Conservation (phyloP, 2,329 filamentous ascomycete species). For the Aspergillus pseudotamarii region DNA sequence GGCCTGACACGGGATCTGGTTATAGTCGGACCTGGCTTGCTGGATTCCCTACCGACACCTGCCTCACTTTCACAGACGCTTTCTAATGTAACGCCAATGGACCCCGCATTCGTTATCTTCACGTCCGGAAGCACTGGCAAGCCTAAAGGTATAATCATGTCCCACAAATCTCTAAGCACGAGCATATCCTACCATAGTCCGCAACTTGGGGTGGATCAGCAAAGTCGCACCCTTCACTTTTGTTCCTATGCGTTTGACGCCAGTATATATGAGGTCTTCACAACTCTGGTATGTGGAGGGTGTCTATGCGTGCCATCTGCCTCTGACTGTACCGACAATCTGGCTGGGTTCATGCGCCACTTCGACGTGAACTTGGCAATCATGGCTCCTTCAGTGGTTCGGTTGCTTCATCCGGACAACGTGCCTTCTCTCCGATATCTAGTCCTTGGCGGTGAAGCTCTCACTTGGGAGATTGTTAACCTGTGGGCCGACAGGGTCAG, state of each 20-base stretch:
- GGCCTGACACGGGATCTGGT: not conserved
- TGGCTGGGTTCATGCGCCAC: too few relatives aligned
- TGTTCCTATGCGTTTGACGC: not conserved
- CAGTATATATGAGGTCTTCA: not conserved
- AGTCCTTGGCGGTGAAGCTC: not conserved
- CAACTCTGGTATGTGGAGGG: not conserved
- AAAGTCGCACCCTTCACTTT: not conserved
- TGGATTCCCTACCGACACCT: not conserved
- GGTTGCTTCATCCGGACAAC: not conserved
- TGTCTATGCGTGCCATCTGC: not conserved
- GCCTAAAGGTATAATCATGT: conserved; percentile 59
- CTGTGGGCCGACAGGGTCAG: not conserved
- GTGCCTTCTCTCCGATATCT: not conserved
- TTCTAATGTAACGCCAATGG: not conserved
- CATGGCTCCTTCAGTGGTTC: not conserved
- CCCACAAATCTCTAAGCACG: conserved; percentile 40
- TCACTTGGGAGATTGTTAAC: not conserved
- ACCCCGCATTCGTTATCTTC: not conserved
- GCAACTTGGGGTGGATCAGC: not conserved
- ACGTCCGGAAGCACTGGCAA: not conserved
- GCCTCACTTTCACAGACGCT: too few relatives aligned
- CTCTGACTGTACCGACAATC: too few relatives aligned
- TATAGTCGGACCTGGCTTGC: not conserved
- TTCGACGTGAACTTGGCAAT: too few relatives aligned
- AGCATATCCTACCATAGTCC: not conserved